Base-by-base conservation (phyloP, 768 basidiomycete species). In the Lentinula edodes region DNA sequence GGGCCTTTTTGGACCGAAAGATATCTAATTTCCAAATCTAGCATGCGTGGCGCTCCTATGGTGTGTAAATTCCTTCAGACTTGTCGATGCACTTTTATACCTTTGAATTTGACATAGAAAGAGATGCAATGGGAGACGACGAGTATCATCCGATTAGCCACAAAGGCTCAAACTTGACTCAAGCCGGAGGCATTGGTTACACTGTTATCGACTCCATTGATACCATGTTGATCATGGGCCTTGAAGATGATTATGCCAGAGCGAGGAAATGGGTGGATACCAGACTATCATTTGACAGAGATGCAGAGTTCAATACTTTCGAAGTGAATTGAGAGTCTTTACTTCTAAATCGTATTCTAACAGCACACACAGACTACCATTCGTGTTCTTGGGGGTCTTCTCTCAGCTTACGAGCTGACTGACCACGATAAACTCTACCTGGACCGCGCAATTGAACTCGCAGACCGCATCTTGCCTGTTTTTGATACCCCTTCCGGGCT, bases 41-140 rank as follows among this genome's bases (percentile, higher is more conserved):
- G 93, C 84, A 93, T 72, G 91, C 92, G 23, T 95, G 93, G 92
- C 71, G 67, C 62, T 89, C 91, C 34, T 95, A 95, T 69, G 92
- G 91, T 92, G 63, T 58, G 77, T 72, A 62, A 7, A 18, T 38
- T 9, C 50, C 10, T 59, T 63, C 20, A 3, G n/a, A 45, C 13
- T 15, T 38, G 13, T 6, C 10, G n/a, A 51, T 6, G 53, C 28
- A 39, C 45, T 15, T 36, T 13, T 36, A 58, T 57, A 28, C 28
- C 58, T 52, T 35, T 5, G 12, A 18, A 34, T 32, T 35, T 13
- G 16, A 61, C 28, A 48, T 75, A 94, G 93, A 94, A 75, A 76
- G 85, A 51, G 87, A 97, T 70, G 95, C 95, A 1, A 94, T 93
- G 85, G 95, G 95, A 1, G 82, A 82, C 60, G 94, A 97, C 75